phyloP scores from a whole-genome alignment of 805 yeast species.

The Tetrapisispora phaffii region DNA sequence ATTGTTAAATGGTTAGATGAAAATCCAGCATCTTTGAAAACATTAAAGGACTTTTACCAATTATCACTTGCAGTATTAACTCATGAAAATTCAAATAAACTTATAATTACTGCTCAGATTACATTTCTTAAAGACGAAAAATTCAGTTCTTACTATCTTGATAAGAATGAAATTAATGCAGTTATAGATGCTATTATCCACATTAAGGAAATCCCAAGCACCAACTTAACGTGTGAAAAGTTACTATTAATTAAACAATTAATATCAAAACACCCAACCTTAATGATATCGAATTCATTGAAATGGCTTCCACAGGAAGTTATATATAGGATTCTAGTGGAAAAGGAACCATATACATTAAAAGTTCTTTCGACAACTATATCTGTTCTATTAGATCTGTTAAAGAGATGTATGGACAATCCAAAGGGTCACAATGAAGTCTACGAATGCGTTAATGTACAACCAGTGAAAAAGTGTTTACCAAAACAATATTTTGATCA shows the following conservation, averaged over 20 bases:
- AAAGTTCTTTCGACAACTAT: conserved; percentile 14
- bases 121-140: conserved; percentile 22
- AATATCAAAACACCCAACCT: conserved; percentile 14
- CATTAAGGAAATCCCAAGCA: conserved; percentile 20
- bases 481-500: conserved; percentile 9
- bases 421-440: conserved; percentile 5
- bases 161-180: conserved; percentile 7
- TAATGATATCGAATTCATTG: conserved; percentile 14
- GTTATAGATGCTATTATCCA: conserved; percentile 10
- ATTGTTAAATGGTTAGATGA: conserved; percentile 12
- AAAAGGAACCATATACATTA: conserved; percentile 13
- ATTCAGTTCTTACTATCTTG: conserved; percentile 13
- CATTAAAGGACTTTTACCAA: conserved; percentile 12
- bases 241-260: conserved; percentile 17
- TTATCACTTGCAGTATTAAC: conserved; percentile 13
- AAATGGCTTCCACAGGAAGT: conserved; percentile 25
- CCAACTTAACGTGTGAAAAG: conserved; percentile 20
- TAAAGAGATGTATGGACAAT: conserved; percentile 15
- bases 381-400: conserved; percentile 16
- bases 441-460: conserved; percentile 8
- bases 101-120: conserved; percentile 19
- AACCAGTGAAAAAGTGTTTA: conserved; percentile 5
- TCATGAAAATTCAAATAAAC: conserved; percentile 20
- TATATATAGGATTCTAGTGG: conserved; percentile 14
- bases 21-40: conserved; percentile 6